Evolutionary conservation across 345 rosid genomes (phyloP), one percentile per base, ranked within the genome.

Genomic region (Fremontodendron californicum): DNA sequence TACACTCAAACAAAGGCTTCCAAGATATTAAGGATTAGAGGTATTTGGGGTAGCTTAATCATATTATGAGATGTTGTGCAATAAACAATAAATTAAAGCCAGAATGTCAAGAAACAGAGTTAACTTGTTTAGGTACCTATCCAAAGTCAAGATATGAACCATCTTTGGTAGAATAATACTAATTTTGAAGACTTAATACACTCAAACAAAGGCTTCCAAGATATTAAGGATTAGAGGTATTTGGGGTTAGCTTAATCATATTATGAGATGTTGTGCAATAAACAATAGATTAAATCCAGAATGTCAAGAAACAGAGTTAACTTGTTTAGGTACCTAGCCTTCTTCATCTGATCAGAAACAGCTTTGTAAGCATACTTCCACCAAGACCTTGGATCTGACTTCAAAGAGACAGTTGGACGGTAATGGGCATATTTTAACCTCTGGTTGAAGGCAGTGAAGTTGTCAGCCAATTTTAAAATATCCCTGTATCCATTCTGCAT

Each of bases 321-420:
- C 40, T 68, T 42, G 55, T 51, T 78, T 33, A 39, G 45, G 69
- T 88, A 96, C 99, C 99, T 88, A 71, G 90, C 94, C 81, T 84
- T 90, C 87, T 93, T 90, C 78, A 88, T 85, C 90, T 91, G 97
- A 74, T 90, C 94, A 73, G 94, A 93, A 87, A 92, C 89, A 83
- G 85, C 94, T 87, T 81, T 90, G 76, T 72, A 91, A 40, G 97
- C 98, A 85, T 93, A 96, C 82, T 85, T 93, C 99, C 99, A 96
- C 99, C 99, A 96, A 62, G 92, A 86, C 82, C 88, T 88, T 55
- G 98, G 91, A 77, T 85, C 87, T 23, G 84, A 84, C 85, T 88
- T 93, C 77, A 92, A 86, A 11, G 95, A 76, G 77, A 87, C 93
- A 77, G 81, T 80, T 45, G 99, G 99, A 55, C 98, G 96, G 76